Percentiles rank a stretch among this genome's conserved stretches.
These are phyloP conservation scores for Geotrichum candidum DNA, from an alignment of 1,139 yeast species.

Conservation along the genomic window DNA sequence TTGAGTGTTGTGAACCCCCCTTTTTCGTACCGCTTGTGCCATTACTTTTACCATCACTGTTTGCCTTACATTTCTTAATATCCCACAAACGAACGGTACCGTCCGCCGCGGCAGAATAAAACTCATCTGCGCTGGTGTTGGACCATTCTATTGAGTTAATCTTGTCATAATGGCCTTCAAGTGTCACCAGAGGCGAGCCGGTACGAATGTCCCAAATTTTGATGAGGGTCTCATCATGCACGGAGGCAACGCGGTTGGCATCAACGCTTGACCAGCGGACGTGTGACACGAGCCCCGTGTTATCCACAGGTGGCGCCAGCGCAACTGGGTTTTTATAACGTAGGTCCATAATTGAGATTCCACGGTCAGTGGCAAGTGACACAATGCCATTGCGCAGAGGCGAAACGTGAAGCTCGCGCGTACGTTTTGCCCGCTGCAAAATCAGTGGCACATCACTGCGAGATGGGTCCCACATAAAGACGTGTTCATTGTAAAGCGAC, in stretches of 20 bases:
- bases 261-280: conserved; percentile 62
- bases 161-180: conserved; percentile 52
- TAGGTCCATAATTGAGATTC: conserved; percentile 63
- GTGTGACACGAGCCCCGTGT: conserved; percentile 36
- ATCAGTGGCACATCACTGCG: conserved; percentile 50
- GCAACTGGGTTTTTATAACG: conserved; percentile 42
- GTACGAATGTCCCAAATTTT: conserved; percentile 72
- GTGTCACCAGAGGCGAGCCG: conserved; percentile 45
- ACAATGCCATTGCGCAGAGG: conserved; percentile 46
- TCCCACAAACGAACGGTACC: conserved; percentile 76
- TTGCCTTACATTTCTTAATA: conserved; percentile 34
- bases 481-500: conserved; percentile 54
- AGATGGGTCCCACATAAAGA: conserved; percentile 68
- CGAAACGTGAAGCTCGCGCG: conserved; percentile 49
- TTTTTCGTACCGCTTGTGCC: not conserved
- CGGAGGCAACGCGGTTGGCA: conserved; percentile 59
- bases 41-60: not conserved
- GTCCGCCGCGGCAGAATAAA: conserved; percentile 63
- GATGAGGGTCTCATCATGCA: conserved; percentile 54
- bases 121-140: conserved; percentile 39
- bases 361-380: conserved; percentile 63
- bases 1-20: not conserved
- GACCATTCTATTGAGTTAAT: conserved; percentile 64
- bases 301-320: conserved; percentile 41
- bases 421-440: conserved; percentile 49